Evolutionary conservation across 129 eudicot genomes (phyloP), one percentile per base, ranked within the genome.

Genomic region (Glebionis coronaria): DNA sequence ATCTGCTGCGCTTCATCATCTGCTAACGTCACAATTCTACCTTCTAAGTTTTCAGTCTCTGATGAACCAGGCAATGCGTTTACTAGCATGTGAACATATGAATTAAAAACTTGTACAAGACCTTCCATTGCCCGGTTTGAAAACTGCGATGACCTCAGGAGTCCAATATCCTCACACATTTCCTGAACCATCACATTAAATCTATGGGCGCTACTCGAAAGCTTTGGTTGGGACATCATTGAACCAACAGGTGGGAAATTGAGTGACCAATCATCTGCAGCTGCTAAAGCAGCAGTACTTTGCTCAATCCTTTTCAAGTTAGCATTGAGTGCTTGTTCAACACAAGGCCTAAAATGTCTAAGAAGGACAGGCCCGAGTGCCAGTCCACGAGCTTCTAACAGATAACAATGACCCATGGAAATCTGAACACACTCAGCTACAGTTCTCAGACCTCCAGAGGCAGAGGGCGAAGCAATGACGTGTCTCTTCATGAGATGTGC

Each of bases 161-260:
- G 83, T 52, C 96, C 86, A 21, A 89, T 70, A 63, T 94, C 99
- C 70, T 94, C 99, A 15, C 91, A 94, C 56, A 94, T 74, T 58
- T 94, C 99, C 93, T 94, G 99, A 76, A 82, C 82, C 99, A 94
- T 77, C 42, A 88, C 55, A 73, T 84, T 83, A 64, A 89, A 94
- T 47, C 90, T 75, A 70, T 86, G 93, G 42, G 83, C 99, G 65
- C 95, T 89, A 68, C 74, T 86, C 5, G 95, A 82, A 56, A 94
- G 93, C 93, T 81, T 94, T 12, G 85, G 86, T 61, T 84, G 97
- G 13, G 85, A 80, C 8, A 61, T 14, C 27, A 78, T 51, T 0
- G 45, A 55, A 59, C 88, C 80, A 49, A 79, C 71, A 1, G 85
- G 90, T 2, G 85, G 72, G 65, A 70, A 82, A 76, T 44, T 68